Evolutionary conservation across 129 eudicot species (phyloP).

Genomic region (Daucus carota): DH1_v3.0 NC_030383.2:55781001-55781500

Average conservation of each 20-base stretch:
- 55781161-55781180: conserved; percentile 20
- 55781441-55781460: not conserved
- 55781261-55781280: conserved; percentile 12
- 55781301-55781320: conserved; percentile 16
- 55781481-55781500: conserved; percentile 1
- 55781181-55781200: not conserved
- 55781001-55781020: conserved; percentile 9
- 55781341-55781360: conserved; percentile 15
- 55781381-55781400: conserved; percentile 15
- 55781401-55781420: conserved; percentile 12
- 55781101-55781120: not conserved
- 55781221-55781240: conserved; percentile 10
- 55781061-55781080: no score
- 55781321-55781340: not conserved
- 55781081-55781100: not conserved
- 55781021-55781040: conserved; percentile 11
- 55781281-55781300: conserved; percentile 20
- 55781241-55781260: conserved; percentile 1
- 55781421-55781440: not conserved
- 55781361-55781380: not conserved
- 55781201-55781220: conserved; percentile 16
- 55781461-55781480: not conserved
- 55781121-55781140: conserved; percentile 23
- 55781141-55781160: conserved; percentile 25
- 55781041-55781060: no score